Evolutionary conservation across 192 early-diverging fungal genomes (phyloP), one percentile per base, ranked within the genome.

Genomic region (Backusella luteola): DNA sequence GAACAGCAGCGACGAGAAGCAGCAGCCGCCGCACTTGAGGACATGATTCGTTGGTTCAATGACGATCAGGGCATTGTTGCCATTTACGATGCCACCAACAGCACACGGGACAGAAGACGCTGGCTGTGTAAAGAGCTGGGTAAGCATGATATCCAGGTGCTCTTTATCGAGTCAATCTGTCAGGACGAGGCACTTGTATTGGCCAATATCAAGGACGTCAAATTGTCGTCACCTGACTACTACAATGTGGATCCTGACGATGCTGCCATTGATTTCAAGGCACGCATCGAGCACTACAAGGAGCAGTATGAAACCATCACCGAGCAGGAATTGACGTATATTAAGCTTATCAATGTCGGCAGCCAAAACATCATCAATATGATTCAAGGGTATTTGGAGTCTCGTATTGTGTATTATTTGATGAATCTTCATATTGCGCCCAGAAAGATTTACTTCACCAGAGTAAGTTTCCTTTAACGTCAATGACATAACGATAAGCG

Each of bases 371-470:
- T 97, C 66, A 94, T 99, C 80, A 96, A 99, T 84, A 93, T 94
- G 79, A 95, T 99, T 74, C 89, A 93, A 63, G 97, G 97, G 70
- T 98, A 98, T 82, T 87, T 99, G 41, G 93, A 99, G 84, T 96
- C 95, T 70, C 88, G 97, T 42, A 96, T 99, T 73, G 96, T 98
- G 19, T 99, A 98, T 85, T 99, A 96, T 83, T 83, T 99, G 78
- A 98, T 99, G 97, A 99, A 99, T 82, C 89, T 99, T 44, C 97
- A 99, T 85, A 98, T 96, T 76, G 91, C 93, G 6, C 96, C 98
- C 34, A 90, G 95, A 71, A 93, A 90, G 77, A 95, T 99, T 71
- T 96, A 97, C 84, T 97, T 97, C 78, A 93, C 87, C 77, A 89
- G 94, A 71, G 87, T 88, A 74, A 74, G 86, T 82, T 19, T 46